A percentile compares a stretch with the other conserved stretches of the same genome.
phyloP scores from a whole-genome alignment of 148 eudicot species.

The Persicaria maculosa region DNA sequence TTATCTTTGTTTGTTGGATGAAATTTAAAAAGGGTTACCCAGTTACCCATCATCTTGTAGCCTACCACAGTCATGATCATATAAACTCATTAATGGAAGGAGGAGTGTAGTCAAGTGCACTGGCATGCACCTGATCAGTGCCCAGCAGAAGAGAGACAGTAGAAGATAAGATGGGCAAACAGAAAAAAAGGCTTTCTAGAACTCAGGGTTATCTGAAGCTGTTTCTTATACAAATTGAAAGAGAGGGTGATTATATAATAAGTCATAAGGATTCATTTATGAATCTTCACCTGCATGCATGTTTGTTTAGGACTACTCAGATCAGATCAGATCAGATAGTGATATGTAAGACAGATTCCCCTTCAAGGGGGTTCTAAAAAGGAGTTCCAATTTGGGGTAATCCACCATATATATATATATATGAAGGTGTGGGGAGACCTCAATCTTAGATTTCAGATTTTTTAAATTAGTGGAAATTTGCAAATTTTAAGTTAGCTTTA shows the following conservation, averaged over 20 bases:
- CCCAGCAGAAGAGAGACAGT: background rate
- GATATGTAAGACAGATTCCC: background rate
- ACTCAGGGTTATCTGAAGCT: slow-evolving; percentile 7
- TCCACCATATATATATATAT: background rate
- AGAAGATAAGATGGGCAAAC: background rate
- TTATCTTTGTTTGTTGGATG: background rate
- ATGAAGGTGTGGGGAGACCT: background rate
- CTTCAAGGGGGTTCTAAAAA: background rate
- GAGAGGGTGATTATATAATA: background rate
- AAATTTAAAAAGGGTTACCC: background rate
- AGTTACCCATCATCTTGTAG: background rate
- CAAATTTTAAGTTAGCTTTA: no score
- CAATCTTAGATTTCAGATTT: background rate
- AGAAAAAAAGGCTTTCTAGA: background rate
- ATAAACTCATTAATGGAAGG: slow-evolving; percentile 6
- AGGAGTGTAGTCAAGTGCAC: background rate
- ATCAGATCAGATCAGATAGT: background rate
- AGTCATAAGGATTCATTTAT: background rate
- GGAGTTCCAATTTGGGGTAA: background rate
- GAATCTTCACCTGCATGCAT: slow-evolving; percentile 1
- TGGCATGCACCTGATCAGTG: background rate
- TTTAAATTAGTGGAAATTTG: no score
- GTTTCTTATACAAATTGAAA: background rate
- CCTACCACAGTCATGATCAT: background rate
- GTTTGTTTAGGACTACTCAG: background rate